Percentiles rank a stretch among this genome's conserved stretches.
Conservation (phyloP, 768 basidiomycete species). For the Mrakia blollopis region DNA sequence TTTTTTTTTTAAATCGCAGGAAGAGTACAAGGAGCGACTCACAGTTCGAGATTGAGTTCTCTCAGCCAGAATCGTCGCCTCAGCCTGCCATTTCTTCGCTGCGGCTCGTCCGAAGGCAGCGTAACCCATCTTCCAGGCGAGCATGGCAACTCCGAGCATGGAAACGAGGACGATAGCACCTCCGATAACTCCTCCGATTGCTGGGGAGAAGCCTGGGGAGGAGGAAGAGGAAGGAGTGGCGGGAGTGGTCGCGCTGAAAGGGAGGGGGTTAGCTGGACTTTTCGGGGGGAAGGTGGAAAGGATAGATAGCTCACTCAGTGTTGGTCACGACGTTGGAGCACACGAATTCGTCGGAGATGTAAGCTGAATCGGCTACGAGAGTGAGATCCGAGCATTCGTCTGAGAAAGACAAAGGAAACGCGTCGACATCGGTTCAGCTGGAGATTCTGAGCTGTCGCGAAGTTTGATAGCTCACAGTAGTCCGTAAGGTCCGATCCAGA, state of each 20-base stretch:
- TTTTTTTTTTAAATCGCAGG: too few species aligned
- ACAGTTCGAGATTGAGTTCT: not conserved
- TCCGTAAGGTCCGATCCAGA: not conserved
- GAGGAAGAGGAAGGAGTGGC: not conserved
- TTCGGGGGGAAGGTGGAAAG: not conserved
- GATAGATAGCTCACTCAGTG: not conserved
- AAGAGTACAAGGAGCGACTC: not conserved
- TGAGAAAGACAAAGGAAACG: not conserved
- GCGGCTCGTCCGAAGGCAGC: not conserved
- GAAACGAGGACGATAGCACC: not conserved
- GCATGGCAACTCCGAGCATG: not conserved
- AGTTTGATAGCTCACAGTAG: not conserved
- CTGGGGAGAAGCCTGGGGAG: not conserved
- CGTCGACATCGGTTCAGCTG: not conserved
- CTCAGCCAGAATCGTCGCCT: not conserved
- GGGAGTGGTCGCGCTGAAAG: not conserved
- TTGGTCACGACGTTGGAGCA: not conserved
- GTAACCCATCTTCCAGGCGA: not conserved
- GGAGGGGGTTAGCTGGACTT: not conserved
- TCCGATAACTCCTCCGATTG: not conserved
- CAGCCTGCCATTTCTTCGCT: not conserved
- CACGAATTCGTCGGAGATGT: not conserved
- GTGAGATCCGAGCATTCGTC: not conserved
- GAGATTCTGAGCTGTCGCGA: not conserved
- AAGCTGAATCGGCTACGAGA: not conserved